A percentile compares a stretch with the other conserved stretches of the same genome.
phyloP scores from a whole-genome alignment of 2,329 filamentous ascomycete genomes.

The Colletotrichum nymphaeae region DNA sequence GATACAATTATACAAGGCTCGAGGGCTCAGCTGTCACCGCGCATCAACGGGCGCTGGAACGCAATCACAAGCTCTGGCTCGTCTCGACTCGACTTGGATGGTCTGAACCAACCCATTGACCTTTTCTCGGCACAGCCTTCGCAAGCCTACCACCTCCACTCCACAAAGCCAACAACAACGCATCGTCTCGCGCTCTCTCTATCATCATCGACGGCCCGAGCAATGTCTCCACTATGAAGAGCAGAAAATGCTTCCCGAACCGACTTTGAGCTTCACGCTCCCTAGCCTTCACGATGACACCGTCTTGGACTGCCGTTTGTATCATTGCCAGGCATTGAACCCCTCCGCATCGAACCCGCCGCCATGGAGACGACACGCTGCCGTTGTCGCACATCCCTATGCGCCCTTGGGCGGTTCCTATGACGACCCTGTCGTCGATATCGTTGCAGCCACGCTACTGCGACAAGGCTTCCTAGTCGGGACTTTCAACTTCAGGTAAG shows the following conservation, averaged over 20 bases:
- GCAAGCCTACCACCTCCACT: background rate
- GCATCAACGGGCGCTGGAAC: conserved; percentile 3
- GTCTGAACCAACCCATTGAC: background rate
- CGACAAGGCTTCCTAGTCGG: conserved; percentile 78
- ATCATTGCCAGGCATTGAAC: conserved; percentile 70
- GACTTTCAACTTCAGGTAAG: conserved; percentile 92
- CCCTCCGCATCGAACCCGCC: conserved; percentile 45
- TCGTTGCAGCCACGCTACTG: conserved; percentile 73
- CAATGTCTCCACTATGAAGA: conserved; percentile 35
- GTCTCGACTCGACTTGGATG: background rate
- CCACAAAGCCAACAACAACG: background rate
- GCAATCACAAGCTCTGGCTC: background rate
- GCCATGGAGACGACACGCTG: conserved; percentile 61
- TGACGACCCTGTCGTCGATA: conserved; percentile 83
- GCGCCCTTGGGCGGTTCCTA: conserved; percentile 86
- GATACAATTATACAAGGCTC: background rate
- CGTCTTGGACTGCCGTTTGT: conserved; percentile 83
- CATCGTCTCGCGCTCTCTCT: background rate
- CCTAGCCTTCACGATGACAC: conserved; percentile 86
- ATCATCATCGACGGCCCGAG: background rate
- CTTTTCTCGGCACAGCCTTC: background rate
- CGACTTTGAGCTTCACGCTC: conserved; percentile 77
- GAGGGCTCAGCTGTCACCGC: background rate
- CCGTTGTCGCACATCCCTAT: conserved; percentile 89
- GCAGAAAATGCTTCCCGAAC: conserved; percentile 64